phyloP scores from a whole-genome alignment of 176 grass and related monocot species.

The Puya raimondii region DNA sequence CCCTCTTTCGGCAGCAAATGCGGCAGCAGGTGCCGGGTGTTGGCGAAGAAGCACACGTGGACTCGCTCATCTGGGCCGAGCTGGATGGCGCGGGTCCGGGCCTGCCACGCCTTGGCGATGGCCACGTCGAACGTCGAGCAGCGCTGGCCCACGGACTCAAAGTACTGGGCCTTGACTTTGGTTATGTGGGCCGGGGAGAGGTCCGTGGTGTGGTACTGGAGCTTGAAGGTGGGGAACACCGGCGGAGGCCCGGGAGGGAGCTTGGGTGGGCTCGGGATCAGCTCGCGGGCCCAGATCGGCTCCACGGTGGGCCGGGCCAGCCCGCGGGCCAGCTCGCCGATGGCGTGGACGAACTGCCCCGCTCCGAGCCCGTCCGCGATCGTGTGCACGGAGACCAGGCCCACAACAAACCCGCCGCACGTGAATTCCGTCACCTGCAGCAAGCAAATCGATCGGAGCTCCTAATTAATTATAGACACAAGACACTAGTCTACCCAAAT shows the following conservation, averaged over 20 bases:
- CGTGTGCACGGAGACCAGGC: constrained; percentile 70
- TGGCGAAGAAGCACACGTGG: constrained; percentile 80
- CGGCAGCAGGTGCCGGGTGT: constrained; percentile 59
- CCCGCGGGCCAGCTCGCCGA: constrained; percentile 48
- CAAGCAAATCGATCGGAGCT: too few species aligned
- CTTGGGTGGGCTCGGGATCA: constrained; percentile 62
- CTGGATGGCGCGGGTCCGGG: constrained; percentile 49
- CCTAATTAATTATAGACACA: too few species aligned
- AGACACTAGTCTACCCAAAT: too few species aligned
- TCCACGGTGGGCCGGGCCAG: constrained; percentile 23
- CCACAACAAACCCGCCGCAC: constrained; percentile 70
- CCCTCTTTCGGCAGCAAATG: not conserved
- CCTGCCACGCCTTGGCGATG: constrained; percentile 68
- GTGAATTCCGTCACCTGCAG: constrained; percentile 79
- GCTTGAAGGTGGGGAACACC: constrained; percentile 27
- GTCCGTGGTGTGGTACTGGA: constrained; percentile 44
- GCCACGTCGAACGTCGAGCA: constrained; percentile 85
- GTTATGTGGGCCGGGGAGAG: constrained; percentile 28
- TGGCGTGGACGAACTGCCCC: constrained; percentile 74
- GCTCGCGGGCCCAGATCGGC: constrained; percentile 51
- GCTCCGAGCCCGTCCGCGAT: constrained; percentile 78
- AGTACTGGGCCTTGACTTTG: constrained; percentile 44
- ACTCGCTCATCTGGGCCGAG: constrained; percentile 21
- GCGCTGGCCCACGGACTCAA: constrained; percentile 35
- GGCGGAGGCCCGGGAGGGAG: constrained; percentile 29